These are phyloP conservation scores for Blyttiomyces sp. DNA, from an alignment of 371 early-diverging fungal species.

Conservation along the genomic window DNA sequence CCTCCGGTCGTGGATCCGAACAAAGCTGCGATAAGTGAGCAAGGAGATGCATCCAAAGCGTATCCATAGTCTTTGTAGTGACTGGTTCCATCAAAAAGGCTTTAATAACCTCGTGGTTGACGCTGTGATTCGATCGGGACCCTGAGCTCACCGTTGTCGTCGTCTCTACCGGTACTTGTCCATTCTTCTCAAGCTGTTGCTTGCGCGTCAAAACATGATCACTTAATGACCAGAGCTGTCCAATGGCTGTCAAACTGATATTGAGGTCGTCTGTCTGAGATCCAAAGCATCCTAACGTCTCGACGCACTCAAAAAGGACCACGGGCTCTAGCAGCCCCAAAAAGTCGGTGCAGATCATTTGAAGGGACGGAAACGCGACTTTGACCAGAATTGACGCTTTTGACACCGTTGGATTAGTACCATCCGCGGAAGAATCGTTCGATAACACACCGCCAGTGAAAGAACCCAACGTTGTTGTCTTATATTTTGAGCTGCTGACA, in stretches of 20 bases:
- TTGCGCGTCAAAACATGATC: conserved; percentile 73
- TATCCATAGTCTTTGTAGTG: conserved; percentile 52
- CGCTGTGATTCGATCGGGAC: not conserved
- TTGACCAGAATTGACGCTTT: conserved; percentile 60
- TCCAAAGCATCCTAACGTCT: conserved; percentile 79
- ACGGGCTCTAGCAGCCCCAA: conserved; percentile 72
- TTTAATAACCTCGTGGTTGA: too few relatives aligned
- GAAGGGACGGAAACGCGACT: conserved; percentile 86
- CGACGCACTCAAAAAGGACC: conserved; percentile 77
- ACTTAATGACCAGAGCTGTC: conserved; percentile 87
- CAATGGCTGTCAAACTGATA: conserved; percentile 88
- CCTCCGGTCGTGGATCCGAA: conserved; percentile 86
- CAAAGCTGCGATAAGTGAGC: conserved; percentile 78
- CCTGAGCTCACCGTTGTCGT: not conserved
- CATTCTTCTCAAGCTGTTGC: conserved; percentile 44
- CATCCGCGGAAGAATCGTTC: not conserved
- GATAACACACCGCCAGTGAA: not conserved
- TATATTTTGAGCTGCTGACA: too few relatives aligned
- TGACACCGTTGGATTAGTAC: conserved; percentile 8
- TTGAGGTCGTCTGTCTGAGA: conserved; percentile 88
- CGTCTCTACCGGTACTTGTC: not conserved
- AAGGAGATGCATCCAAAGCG: conserved; percentile 84
- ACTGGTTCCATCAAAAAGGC: conserved; percentile 41
- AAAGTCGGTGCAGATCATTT: conserved; percentile 95
- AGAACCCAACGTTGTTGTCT: too few relatives aligned